Percentiles rank a stretch among this genome's conserved stretches.
These are phyloP conservation scores for Oenanthe sinensis DNA, from an alignment of 129 eudicot species.

Conservation along the genomic window DNA sequence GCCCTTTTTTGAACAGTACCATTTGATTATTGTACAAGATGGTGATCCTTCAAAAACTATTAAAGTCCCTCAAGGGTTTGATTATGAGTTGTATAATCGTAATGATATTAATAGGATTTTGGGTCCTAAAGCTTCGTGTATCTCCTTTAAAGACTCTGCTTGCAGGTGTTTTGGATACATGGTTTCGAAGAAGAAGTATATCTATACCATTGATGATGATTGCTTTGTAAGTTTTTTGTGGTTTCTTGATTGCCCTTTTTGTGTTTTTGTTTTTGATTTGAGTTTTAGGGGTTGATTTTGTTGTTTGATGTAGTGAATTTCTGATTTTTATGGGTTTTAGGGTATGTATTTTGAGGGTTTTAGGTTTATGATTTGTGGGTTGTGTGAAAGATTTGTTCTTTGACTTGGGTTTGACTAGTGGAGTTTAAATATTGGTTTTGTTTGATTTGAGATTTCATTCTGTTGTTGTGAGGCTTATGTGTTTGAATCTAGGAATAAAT, in stretches of 20 bases:
- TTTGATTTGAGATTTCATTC: background rate
- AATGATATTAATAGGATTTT: slow-evolving; percentile 60
- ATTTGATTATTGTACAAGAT: slow-evolving; percentile 3
- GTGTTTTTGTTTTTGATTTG: background rate
- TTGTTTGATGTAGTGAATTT: background rate
- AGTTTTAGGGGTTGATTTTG: background rate
- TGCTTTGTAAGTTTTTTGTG: slow-evolving; percentile 50
- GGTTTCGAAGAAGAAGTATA: slow-evolving; percentile 59
- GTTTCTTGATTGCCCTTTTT: background rate
- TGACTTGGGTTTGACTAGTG: background rate
- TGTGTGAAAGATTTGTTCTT: background rate
- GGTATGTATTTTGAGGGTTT: background rate
- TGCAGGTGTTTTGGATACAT: slow-evolving; percentile 63
- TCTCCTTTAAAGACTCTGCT: slow-evolving; percentile 69
- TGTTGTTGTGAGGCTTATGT: background rate
- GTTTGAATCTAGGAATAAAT: background rate
- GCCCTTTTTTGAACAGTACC: slow-evolving; percentile 3
- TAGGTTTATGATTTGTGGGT: background rate
- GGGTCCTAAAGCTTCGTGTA: slow-evolving; percentile 72
- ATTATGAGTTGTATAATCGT: slow-evolving; percentile 64
- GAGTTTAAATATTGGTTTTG: background rate
- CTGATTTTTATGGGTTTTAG: background rate
- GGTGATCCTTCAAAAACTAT: background rate
- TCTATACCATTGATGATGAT: slow-evolving; percentile 67
- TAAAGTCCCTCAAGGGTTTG: slow-evolving; percentile 30